Evolutionary conservation across 306 rosid species (phyloP).

Genomic region (Argentina anserina): DNA sequence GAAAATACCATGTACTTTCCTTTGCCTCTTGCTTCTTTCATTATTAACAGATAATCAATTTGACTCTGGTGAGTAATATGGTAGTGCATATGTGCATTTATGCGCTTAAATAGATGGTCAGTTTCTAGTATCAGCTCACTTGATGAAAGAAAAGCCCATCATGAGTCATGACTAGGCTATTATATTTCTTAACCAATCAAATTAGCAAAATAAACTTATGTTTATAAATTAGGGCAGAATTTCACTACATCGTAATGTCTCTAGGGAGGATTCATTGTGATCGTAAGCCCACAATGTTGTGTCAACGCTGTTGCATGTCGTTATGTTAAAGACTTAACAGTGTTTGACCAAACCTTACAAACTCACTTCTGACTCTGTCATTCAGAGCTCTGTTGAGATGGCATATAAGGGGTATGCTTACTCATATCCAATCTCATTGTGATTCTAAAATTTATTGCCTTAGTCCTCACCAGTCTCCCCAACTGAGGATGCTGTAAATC

Average conservation of each 20-base stretch:
- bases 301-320: background rate
- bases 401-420: no score
- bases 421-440: no score
- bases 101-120: background rate
- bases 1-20: slow-evolving; percentile 50
- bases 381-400: background rate
- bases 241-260: slow-evolving; percentile 51
- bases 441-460: no score
- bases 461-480: no score
- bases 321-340: no score
- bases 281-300: slow-evolving; percentile 42
- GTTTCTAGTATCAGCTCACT: background rate
- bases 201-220: background rate
- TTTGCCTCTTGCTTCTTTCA: no score
- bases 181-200: background rate
- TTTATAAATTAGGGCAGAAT: slow-evolving; percentile 51
- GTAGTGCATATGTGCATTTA: background rate
- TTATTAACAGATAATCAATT: no score
- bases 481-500: no score
- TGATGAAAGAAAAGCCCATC: background rate
- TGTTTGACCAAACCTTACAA: background rate
- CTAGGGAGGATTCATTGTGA: slow-evolving; percentile 61
- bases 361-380: background rate
- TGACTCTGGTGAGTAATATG: background rate
- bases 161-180: background rate